phyloP scores from a whole-genome alignment of 352 stramenopile species.

The Halophytophthora batemanensis region DNA sequence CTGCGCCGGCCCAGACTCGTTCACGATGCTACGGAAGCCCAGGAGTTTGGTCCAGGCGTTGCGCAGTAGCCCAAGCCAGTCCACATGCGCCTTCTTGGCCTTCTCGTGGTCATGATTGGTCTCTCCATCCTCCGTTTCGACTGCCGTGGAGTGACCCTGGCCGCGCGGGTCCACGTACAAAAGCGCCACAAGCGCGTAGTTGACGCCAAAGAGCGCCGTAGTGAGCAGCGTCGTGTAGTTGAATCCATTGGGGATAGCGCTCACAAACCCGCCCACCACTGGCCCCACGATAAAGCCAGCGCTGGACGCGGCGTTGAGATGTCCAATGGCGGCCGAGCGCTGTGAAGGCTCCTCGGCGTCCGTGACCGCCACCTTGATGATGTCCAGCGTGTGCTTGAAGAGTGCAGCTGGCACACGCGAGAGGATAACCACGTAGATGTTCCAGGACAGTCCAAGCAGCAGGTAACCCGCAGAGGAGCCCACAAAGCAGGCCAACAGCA shows the following conservation, averaged over 20 bases:
- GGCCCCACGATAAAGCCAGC: conserved; percentile 78
- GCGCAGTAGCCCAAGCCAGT: conserved; percentile 36
- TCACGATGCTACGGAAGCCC: conserved; percentile 59
- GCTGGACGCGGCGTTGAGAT: conserved; percentile 70
- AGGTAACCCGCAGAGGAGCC: conserved; percentile 60
- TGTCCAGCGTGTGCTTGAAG: conserved; percentile 83
- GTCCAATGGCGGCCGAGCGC: conserved; percentile 49
- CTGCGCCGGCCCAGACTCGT: conserved; percentile 59
- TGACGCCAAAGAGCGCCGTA: conserved; percentile 58
- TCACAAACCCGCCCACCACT: conserved; percentile 67
- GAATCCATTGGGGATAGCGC: conserved; percentile 65
- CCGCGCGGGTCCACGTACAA: conserved; percentile 37
- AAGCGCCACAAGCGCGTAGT: conserved; percentile 61
- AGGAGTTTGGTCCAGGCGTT: conserved; percentile 57
- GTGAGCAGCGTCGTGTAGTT: conserved; percentile 81
- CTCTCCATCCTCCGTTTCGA: background rate
- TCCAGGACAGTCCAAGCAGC: conserved; percentile 71
- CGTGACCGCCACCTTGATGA: conserved; percentile 71
- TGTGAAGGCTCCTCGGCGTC: conserved; percentile 40
- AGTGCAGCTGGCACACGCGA: conserved; percentile 67
- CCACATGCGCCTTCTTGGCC: conserved; percentile 11
- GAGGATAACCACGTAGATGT: conserved; percentile 75
- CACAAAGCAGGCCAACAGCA: conserved; percentile 65
- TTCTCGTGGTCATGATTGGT: conserved; percentile 11
- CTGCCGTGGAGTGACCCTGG: background rate